These are phyloP conservation scores for Hortiboletus rubellus DNA, from an alignment of 1,284 basidiomycete species.

Conservation along the genomic window DNA sequence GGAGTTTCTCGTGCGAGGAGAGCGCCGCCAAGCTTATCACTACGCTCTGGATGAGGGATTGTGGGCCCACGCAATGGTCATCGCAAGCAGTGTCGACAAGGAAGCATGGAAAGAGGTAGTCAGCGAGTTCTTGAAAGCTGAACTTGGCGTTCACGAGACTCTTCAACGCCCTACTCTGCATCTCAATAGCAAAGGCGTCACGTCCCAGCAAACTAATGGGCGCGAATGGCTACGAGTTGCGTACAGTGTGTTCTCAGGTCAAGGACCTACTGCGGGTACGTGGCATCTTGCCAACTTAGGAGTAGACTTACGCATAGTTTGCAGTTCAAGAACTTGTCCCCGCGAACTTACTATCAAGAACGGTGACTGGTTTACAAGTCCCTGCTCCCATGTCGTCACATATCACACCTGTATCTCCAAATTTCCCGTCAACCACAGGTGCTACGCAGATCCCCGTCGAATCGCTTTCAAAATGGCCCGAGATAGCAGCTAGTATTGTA, in stretches of 20 bases:
- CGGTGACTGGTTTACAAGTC: slow-evolving; percentile 40
- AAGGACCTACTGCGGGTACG: slow-evolving; percentile 72
- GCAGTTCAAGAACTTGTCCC: slow-evolving; percentile 79
- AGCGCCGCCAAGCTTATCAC: slow-evolving; percentile 84
- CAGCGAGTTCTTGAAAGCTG: slow-evolving; percentile 80
- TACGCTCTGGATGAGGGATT: slow-evolving; percentile 86
- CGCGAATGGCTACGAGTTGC: slow-evolving; percentile 77
- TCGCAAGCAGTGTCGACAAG: slow-evolving; percentile 91
- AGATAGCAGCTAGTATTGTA: slow-evolving; percentile 84
- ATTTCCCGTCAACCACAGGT: slow-evolving; percentile 48
- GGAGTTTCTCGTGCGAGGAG: slow-evolving; percentile 76
- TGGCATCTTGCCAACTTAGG: slow-evolving; percentile 23
- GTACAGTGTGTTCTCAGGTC: slow-evolving; percentile 86
- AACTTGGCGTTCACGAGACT: slow-evolving; percentile 56
- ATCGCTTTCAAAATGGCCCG: slow-evolving; percentile 77
- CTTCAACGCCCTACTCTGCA: slow-evolving; percentile 12
- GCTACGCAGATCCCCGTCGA: slow-evolving; percentile 52
- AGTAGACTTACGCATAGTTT: slow-evolving; percentile 7
- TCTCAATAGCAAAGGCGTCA: slow-evolving; percentile 15
- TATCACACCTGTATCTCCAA: slow-evolving; percentile 65
- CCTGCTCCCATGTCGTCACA: slow-evolving; percentile 39
- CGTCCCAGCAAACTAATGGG: slow-evolving; percentile 42
- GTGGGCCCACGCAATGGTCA: slow-evolving; percentile 96
- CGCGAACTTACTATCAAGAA: slow-evolving; percentile 50
- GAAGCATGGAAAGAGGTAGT: slow-evolving; percentile 93